Percentiles rank a stretch among this genome's conserved stretches.
Evolutionary conservation across 139 green algal species (phyloP).

Genomic region (Tetradesmus obliquus): DNA sequence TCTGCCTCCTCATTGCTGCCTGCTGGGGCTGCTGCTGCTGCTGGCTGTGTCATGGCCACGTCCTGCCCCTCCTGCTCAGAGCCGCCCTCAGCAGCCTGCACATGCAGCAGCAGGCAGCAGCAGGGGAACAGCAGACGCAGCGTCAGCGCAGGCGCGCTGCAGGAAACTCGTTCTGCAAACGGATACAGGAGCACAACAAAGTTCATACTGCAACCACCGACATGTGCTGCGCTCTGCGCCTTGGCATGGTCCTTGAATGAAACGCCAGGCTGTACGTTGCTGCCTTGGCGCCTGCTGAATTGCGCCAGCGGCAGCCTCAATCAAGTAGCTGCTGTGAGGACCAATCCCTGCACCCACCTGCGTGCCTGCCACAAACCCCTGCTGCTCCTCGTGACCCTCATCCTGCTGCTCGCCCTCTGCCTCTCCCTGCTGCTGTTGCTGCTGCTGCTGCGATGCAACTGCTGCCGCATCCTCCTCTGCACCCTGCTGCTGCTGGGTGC

Average conservation of each 20-base stretch:
- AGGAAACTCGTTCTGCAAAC: no score
- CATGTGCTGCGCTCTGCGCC: no score
- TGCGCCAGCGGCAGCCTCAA: no score
- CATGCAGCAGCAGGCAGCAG: not conserved
- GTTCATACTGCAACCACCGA: no score
- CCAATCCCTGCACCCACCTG: not conserved
- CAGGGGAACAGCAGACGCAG: no score
- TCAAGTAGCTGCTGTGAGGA: no score
- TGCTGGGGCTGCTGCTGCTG: conserved; percentile 1
- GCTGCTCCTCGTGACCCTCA: not conserved
- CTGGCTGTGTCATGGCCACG: conserved; percentile 15
- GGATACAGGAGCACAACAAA: no score
- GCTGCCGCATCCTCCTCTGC: not conserved
- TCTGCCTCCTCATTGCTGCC: not conserved
- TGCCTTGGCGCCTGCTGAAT: no score
- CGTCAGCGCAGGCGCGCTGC: no score
- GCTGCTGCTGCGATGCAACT: not conserved
- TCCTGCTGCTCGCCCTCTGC: not conserved
- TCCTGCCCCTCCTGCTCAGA: not conserved
- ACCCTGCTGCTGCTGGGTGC: not conserved
- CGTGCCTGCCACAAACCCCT: not conserved
- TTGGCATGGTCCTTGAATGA: no score
- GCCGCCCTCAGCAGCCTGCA: not conserved
- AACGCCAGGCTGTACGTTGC: no score
- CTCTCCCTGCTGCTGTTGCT: conserved; percentile 1